Conservation (phyloP, 2,329 filamentous ascomycete species). For the Paramyrothecium sp. region DNA sequence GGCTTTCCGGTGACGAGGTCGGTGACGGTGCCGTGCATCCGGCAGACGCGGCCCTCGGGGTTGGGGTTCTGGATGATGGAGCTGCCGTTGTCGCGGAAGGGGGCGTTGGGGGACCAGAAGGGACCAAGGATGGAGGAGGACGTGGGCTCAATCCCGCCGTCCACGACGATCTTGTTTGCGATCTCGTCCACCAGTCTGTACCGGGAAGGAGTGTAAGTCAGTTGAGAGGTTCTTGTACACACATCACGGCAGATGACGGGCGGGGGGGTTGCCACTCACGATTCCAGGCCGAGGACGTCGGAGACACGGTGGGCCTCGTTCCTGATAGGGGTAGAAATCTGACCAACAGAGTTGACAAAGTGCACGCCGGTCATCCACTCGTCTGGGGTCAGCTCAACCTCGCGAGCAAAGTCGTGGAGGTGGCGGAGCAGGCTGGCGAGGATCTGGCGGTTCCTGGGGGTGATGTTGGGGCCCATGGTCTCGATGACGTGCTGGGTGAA, state of each 20-base stretch:
- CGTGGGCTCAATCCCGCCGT: slow-evolving; percentile 63
- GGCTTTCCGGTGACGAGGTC: slow-evolving; percentile 65
- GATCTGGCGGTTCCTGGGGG: slow-evolving; percentile 62
- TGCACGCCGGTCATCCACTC: slow-evolving; percentile 77
- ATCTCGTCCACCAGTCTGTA: slow-evolving; percentile 58
- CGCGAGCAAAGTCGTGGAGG: slow-evolving; percentile 76
- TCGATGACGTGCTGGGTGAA: slow-evolving; percentile 75
- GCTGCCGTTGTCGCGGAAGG: slow-evolving; percentile 66
- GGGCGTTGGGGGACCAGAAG: slow-evolving; percentile 75
- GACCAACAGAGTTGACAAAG: slow-evolving; percentile 73
- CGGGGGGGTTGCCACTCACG: slow-evolving; percentile 43
- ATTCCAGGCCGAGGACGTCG: slow-evolving; percentile 73
- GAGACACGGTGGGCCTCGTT: slow-evolving; percentile 74
- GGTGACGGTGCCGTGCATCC: slow-evolving; percentile 68
- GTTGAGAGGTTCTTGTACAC: neutral
- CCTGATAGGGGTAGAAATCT: slow-evolving; percentile 64
- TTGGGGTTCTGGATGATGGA: slow-evolving; percentile 63
- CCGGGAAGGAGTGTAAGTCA: neutral
- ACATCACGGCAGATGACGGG: neutral
- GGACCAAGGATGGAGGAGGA: slow-evolving; percentile 75
- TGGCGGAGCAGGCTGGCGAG: slow-evolving; percentile 65
- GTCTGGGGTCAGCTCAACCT: slow-evolving; percentile 72
- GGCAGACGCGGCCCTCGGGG: slow-evolving; percentile 57
- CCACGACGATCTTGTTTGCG: slow-evolving; percentile 61
- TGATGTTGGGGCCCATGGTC: slow-evolving; percentile 68